phyloP scores from a whole-genome alignment of 2,329 filamentous ascomycete genomes.

The Chaetothyriales sp. region DNA sequence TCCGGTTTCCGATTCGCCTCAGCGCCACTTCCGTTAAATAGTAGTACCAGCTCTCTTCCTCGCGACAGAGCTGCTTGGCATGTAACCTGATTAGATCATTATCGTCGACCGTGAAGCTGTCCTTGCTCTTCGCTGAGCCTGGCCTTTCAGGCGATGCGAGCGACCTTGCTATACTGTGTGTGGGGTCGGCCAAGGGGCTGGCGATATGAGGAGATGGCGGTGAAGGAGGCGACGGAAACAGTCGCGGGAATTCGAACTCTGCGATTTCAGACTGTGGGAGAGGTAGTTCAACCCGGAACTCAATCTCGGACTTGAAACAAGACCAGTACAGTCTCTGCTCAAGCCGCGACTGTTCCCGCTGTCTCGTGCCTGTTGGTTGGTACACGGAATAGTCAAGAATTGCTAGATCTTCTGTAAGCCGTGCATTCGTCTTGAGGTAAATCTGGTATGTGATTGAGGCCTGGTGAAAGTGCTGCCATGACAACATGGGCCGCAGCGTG shows the following conservation, averaged over 20 bases:
- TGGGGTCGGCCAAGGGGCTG: not conserved
- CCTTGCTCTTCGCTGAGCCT: slow-evolving; percentile 3
- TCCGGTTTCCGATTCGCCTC: slow-evolving; percentile 28
- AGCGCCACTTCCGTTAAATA: slow-evolving; percentile 31
- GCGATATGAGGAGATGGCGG: slow-evolving; percentile 2
- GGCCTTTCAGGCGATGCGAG: not conserved
- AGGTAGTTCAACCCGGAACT: slow-evolving; percentile 27
- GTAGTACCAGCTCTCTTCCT: slow-evolving; percentile 31
- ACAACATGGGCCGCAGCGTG: slow-evolving; percentile 24
- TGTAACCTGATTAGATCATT: slow-evolving; percentile 3
- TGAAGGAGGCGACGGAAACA: slow-evolving; percentile 21
- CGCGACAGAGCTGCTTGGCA: slow-evolving; percentile 11
- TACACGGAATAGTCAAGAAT: slow-evolving; percentile 2
- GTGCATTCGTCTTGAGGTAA: slow-evolving; percentile 19
- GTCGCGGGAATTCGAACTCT: slow-evolving; percentile 22
- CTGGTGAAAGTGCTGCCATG: slow-evolving; percentile 26
- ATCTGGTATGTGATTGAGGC: slow-evolving; percentile 23
- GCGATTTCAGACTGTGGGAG: slow-evolving; percentile 25
- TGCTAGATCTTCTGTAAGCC: slow-evolving; percentile 3
- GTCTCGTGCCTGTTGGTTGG: slow-evolving; percentile 4
- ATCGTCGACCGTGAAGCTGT: not conserved
- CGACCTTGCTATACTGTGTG: not conserved
- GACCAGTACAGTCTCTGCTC: slow-evolving; percentile 31
- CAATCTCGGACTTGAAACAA: slow-evolving; percentile 31
- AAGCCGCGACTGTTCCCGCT: slow-evolving; percentile 17